Evolutionary conservation across 139 green algal species (phyloP), one percentile per base, ranked within the genome.

Genomic region (Chlorella sp.): DNA sequence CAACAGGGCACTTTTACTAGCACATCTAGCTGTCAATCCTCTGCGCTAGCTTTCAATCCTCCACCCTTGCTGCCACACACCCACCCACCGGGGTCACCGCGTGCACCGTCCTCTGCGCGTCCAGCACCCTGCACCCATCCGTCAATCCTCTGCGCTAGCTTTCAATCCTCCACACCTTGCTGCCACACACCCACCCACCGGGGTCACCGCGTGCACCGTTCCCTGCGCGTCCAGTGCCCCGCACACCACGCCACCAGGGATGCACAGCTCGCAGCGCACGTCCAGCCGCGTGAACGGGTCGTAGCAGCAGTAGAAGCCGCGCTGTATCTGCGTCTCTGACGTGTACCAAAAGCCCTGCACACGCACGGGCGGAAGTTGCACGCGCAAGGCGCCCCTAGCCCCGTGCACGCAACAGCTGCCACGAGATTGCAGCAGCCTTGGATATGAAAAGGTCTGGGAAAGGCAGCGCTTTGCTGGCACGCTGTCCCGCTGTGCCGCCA

Each of bases 231-330:
- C 79, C 31, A 85, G 67, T 10, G 79, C 79, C 10, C 79, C 79
- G 65, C 74, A 81, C 66, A 84, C 72, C 62, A 83, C 72, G 0
- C 72, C 77, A 50, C 73, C 72, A 33, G 67, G 55, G 6, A 64
- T 64, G 55, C 55, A 64, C 22, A 64, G 55, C 24, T 64, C 55
- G 55, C 55, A 64, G 14, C 55, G 55, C 4, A 64, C 55, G 24
- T 64, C 55, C 61, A 87, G 67, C 2, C 78, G 74, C 0, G 62
- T 74, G 33, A 92, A 80, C 17, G 85, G 77, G 68, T 92, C 85
- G 71, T 88, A 91, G 68, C 67, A 84, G 75, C 85, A 88, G 82
- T 89, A 92, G 65, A 90, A 86, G 59, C 87, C 86, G 5, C 83
- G 81, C 31, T 88, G 76, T 30, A 90, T 86, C n/a, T 49, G 62